Conservation (phyloP, 257 asterid genomes). For the Mitragyna speciosa region DNA sequence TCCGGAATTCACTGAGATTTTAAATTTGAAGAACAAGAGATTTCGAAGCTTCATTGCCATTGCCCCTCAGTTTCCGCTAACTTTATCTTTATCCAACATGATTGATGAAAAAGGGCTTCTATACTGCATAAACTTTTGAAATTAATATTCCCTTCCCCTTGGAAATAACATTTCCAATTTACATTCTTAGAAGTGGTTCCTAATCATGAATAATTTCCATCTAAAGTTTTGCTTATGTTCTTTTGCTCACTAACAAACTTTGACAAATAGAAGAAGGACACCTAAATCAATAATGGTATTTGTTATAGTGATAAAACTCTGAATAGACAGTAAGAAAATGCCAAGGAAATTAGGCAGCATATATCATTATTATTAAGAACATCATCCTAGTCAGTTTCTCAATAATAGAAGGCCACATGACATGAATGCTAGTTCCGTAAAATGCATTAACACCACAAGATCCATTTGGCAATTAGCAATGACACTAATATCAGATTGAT, state of each 20-base stretch:
- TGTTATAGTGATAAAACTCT: not conserved
- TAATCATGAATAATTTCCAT: not conserved
- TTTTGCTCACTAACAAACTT: not conserved
- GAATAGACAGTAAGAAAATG: not conserved
- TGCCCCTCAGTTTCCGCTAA: slow-evolving; percentile 1
- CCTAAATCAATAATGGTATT: not conserved
- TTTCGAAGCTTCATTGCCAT: not conserved
- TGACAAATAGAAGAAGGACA: not conserved
- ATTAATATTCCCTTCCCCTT: not conserved
- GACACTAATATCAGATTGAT: not conserved
- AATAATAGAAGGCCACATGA: not conserved
- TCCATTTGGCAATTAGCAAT: not conserved
- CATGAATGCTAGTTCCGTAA: not conserved
- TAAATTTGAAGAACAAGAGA: not conserved
- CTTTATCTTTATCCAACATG: not conserved
- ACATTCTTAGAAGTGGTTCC: not conserved
- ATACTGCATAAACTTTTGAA: not conserved
- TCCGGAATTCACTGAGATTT: not conserved
- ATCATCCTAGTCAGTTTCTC: not conserved
- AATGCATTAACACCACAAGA: not conserved
- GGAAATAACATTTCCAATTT: not conserved
- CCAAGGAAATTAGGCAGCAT: not conserved
- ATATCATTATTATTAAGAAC: not conserved
- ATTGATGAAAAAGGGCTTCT: not conserved
- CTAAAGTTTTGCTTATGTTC: not conserved